These are phyloP conservation scores for Lepidium didymum DNA, from an alignment of 345 rosid genomes.

Conservation along the genomic window DNA sequence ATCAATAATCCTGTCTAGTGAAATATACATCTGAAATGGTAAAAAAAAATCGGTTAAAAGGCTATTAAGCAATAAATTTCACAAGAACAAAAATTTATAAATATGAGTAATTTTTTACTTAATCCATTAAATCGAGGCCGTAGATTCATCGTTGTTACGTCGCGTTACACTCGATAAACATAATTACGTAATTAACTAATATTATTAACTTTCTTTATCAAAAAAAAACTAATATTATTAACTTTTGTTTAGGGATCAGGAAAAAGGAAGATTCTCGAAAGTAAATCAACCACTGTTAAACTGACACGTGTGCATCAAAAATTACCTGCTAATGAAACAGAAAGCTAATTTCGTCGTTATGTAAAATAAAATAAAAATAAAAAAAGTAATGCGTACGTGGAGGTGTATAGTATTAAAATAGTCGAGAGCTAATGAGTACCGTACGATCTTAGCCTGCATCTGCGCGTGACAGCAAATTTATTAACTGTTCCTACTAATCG, in stretches of 20 bases:
- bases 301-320: slow-evolving; percentile 10
- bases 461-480: slow-evolving; percentile 14
- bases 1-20: neutral
- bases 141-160: slow-evolving; percentile 14
- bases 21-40: neutral
- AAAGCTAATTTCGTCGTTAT: slow-evolving; percentile 29
- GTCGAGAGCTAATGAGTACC: slow-evolving; percentile 19
- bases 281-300: neutral
- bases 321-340: slow-evolving; percentile 8
- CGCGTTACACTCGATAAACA: slow-evolving; percentile 20
- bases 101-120: neutral
- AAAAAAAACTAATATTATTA: neutral
- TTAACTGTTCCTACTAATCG: slow-evolving; percentile 23
- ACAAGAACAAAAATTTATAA: neutral
- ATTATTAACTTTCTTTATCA: neutral
- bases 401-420: neutral
- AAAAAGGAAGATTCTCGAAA: slow-evolving; percentile 17
- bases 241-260: slow-evolving; percentile 17
- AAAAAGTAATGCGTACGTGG: slow-evolving; percentile 2
- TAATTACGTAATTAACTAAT: too few relatives aligned
- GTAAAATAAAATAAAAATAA: neutral
- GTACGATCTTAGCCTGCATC: slow-evolving; percentile 21
- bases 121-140: neutral
- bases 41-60: neutral
- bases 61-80: neutral